Evolutionary conservation across 1,284 basidiomycete species (phyloP).

Genomic region (Uromyces viciae-fabae): DNA sequence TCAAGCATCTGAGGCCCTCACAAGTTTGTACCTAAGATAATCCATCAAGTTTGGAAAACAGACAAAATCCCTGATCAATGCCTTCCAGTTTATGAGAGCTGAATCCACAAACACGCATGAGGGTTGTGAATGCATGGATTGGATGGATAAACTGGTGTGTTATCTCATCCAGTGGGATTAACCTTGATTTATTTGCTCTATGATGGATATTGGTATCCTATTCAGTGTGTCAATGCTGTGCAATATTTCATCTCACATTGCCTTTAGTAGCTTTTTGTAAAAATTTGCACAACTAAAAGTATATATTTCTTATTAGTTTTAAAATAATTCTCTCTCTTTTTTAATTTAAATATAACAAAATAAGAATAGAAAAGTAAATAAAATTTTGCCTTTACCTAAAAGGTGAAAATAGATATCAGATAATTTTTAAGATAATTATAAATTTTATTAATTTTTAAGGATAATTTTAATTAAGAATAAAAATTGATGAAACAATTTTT

Average conservation of each 20-base stretch:
- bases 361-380: constrained; percentile 77
- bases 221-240: constrained; percentile 94
- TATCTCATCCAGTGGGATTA: constrained; percentile 85
- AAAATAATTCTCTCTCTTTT: neutral
- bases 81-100: constrained; percentile 60
- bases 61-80: constrained; percentile 78
- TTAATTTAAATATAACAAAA: neutral
- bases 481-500: too few relatives aligned
- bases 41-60: constrained; percentile 98
- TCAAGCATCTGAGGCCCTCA: constrained; percentile 8
- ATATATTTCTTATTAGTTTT: neutral
- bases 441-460: constrained; percentile 76
- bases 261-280: constrained; percentile 54
- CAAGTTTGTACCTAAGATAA: constrained; percentile 79
- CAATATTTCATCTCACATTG: constrained; percentile 96
- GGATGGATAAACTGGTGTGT: constrained; percentile 87
- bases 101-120: constrained; percentile 59
- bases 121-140: constrained; percentile 90
- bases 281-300: neutral
- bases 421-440: constrained; percentile 96
- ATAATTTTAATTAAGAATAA: too few relatives aligned
- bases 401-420: constrained; percentile 72
- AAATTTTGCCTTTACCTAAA: constrained; percentile 85
- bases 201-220: constrained; percentile 85
- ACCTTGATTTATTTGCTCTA: constrained; percentile 85